A percentile compares a stretch with the other conserved stretches of the same genome.
phyloP scores from a whole-genome alignment of 2,329 filamentous ascomycete genomes.

The Fusarium newnesense region DNA sequence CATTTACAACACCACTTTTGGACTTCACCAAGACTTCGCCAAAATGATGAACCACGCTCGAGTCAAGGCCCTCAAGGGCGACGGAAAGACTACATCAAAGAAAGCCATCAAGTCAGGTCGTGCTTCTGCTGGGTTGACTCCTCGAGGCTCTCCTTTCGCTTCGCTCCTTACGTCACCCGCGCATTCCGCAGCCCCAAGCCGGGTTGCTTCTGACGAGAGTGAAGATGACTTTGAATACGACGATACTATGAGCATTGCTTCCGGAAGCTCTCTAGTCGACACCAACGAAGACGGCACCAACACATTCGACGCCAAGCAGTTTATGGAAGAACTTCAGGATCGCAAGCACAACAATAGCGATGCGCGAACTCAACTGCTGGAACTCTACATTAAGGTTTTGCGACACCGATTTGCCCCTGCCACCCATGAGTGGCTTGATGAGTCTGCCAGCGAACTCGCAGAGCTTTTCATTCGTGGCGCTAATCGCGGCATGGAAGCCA shows the following conservation, averaged over 20 bases:
- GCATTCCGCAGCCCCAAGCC: constrained; percentile 68
- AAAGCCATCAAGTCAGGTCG: constrained; percentile 71
- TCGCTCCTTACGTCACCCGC: constrained; percentile 68
- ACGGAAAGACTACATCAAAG: constrained; percentile 76
- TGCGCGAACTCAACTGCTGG: constrained; percentile 66
- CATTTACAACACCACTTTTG: not conserved
- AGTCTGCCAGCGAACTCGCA: constrained; percentile 63
- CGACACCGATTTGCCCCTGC: constrained; percentile 55
- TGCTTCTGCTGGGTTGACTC: constrained; percentile 67
- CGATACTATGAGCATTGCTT: constrained; percentile 56
- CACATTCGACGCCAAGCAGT: constrained; percentile 68
- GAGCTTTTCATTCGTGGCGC: constrained; percentile 78
- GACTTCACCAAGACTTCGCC: not conserved
- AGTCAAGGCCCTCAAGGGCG: constrained; percentile 75
- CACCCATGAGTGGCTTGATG: constrained; percentile 61
- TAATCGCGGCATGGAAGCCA: constrained; percentile 73
- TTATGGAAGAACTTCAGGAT: constrained; percentile 75
- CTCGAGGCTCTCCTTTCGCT: constrained; percentile 66
- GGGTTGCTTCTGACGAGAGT: constrained; percentile 70
- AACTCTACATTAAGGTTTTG: constrained; percentile 59
- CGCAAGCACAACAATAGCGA: constrained; percentile 82
- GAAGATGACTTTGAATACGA: constrained; percentile 63
- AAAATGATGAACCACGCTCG: constrained; percentile 69
- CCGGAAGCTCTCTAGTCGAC: constrained; percentile 56
- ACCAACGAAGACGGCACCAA: constrained; percentile 74